Base-by-base conservation (phyloP, 2,329 filamentous ascomycete species). In the Trichoderma koningii region DNA sequence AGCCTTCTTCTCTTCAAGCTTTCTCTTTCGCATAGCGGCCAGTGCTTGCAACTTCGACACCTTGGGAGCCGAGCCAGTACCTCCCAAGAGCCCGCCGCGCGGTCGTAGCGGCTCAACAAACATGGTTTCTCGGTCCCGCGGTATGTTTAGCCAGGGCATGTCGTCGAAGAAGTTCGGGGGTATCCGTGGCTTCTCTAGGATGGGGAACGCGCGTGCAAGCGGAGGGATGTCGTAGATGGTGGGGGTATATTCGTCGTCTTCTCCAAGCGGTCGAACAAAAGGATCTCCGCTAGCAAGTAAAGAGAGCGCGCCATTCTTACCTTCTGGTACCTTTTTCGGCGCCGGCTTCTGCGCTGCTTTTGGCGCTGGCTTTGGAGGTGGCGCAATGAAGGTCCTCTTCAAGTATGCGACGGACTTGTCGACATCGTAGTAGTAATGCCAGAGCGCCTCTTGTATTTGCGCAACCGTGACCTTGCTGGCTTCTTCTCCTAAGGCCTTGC, bases 371-470 rank as follows among this genome's bases (percentile, higher is more conserved):
- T 62, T 63, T 26, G 59, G 50, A 38, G 79, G 73, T 51, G 79
- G 79, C 7, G 79, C 76, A 69, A 86, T 79, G 69, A 80, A 85
- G 38, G 82, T 88, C 82, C 88, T 90, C 68, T 87, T 85, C 65
- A 99, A 78, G 73, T 96, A 97, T 64, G 85, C 83, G 44, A 96
- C 89, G 1, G 92, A 87, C 77, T 97, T 97, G 65, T 88, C 89
- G 34, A 97, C 83, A 72, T 99, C 93, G 75, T 93, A 98, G 76
- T 94, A 98, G 77, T 97, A 97, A 77, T 99, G 87, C 92, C 93
- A 98, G 17, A 99, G 78, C 0, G 93, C 86, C 67, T 98, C 94
- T 75, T 96, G 87, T 68, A 97, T 94, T 73, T 97, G 89, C 44
- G 73, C 76, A 52, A 76, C 78, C 42, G 82, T 84, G 70, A 89